Percentiles rank a stretch among this genome's conserved stretches.
Conservation (phyloP, 1,139 yeast species). For the Lizanozyma gosingica region DNA sequence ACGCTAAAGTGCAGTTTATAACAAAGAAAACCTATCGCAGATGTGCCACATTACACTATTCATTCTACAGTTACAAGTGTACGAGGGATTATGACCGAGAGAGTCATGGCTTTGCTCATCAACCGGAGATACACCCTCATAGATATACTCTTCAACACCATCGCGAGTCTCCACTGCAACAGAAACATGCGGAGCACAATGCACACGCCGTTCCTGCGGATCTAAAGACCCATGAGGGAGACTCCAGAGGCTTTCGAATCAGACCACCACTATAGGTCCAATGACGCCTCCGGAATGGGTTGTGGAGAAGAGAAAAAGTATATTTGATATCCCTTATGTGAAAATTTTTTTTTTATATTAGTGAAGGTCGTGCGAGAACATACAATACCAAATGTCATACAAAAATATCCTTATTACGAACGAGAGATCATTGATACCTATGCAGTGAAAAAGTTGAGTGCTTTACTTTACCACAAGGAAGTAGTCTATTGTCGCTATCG, state of each 20-base stretch:
- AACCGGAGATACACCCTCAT: constrained; percentile 41
- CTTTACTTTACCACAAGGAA: no score
- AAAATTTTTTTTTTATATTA: no score
- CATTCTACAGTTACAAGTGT: constrained; percentile 14
- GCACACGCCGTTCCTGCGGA: constrained; percentile 2
- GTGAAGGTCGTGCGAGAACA: no score
- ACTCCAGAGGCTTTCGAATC: not conserved
- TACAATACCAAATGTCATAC: no score
- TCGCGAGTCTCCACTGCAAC: constrained; percentile 2
- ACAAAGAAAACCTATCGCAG: constrained; percentile 31
- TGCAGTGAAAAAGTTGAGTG: no score
- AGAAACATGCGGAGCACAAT: constrained; percentile 1
- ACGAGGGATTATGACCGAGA: constrained; percentile 40
- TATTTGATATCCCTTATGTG: constrained; percentile 1
- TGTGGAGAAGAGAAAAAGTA: constrained; percentile 5
- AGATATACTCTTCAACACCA: constrained; percentile 13
- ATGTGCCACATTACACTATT: not conserved
- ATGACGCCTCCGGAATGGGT: constrained; percentile 33
- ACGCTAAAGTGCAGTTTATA: no score
- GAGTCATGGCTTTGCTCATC: constrained; percentile 33
- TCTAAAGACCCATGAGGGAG: constrained; percentile 2
- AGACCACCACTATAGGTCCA: constrained; percentile 8
- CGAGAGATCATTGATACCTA: no score
- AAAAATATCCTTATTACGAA: no score
- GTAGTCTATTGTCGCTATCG: no score